phyloP scores from a whole-genome alignment of 805 yeast species.

The Starmerella bombicola region DNA sequence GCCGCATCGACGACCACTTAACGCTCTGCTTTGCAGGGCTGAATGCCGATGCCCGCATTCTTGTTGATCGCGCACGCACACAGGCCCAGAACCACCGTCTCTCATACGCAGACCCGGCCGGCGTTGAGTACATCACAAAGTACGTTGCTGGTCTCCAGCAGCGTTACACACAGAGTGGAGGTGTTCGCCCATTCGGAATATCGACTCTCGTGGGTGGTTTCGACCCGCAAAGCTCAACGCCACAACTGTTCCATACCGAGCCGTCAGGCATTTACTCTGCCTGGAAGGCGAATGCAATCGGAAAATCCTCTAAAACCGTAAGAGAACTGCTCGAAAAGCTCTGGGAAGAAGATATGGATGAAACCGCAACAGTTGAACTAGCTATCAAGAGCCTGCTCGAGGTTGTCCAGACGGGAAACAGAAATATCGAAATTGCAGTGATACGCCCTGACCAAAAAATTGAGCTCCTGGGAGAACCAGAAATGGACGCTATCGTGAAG shows the following conservation, averaged over 20 bases:
- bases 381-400: conserved; percentile 80
- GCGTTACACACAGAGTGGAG: conserved; percentile 93
- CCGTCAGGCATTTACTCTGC: conserved; percentile 96
- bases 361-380: conserved; percentile 62
- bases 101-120: conserved; percentile 88
- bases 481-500: conserved; percentile 60
- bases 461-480: conserved; percentile 49
- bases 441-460: conserved; percentile 58
- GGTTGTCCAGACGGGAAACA: conserved; percentile 96
- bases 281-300: conserved; percentile 97
- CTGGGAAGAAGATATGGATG: conserved; percentile 47
- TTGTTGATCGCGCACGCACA: conserved; percentile 88
- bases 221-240: conserved; percentile 69
- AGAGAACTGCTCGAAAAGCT: conserved; percentile 90
- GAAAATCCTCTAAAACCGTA: conserved; percentile 88
- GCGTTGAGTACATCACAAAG: conserved; percentile 81
- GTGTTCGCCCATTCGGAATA: conserved; percentile 96
- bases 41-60: conserved; percentile 94
- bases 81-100: conserved; percentile 92
- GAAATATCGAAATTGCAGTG: conserved; percentile 85
- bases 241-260: conserved; percentile 85
- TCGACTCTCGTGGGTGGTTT: conserved; percentile 93
- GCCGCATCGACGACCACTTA: conserved; percentile 80
- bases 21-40: conserved; percentile 92
- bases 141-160: conserved; percentile 98